These are phyloP conservation scores for Aquilaria malaccensis DNA, from an alignment of 345 rosid species.

Conservation along the genomic window DNA sequence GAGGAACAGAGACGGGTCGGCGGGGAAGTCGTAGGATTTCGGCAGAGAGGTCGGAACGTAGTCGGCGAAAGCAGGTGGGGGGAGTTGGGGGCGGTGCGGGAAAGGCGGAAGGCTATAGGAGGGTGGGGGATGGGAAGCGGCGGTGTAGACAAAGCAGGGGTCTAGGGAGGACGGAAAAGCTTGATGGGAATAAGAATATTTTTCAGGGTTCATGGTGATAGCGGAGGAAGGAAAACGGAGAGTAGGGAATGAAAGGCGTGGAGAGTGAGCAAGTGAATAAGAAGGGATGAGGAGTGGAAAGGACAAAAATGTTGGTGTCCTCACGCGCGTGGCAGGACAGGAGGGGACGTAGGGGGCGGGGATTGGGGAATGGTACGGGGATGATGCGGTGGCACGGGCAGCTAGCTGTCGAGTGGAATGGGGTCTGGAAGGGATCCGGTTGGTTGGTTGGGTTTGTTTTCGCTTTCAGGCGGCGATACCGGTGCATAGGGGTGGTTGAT, in stretches of 20 bases:
- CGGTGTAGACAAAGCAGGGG: no score
- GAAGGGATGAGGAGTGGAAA: no score
- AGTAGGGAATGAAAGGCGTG: neutral
- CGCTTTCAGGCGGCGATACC: no score
- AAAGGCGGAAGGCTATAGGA: no score
- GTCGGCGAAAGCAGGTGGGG: neutral
- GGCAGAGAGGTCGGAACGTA: neutral
- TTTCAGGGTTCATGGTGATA: neutral
- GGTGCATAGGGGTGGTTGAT: no score
- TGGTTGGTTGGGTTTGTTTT: no score
- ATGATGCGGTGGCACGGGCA: slow-evolving; percentile 13
- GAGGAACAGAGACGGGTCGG: neutral
- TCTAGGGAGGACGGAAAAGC: no score
- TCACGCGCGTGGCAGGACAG: neutral
- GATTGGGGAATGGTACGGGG: slow-evolving; percentile 23
- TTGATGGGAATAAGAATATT: neutral
- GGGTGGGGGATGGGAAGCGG: no score
- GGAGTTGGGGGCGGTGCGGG: no score
- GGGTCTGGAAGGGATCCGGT: neutral
- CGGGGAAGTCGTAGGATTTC: neutral
- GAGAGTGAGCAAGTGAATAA: neutral
- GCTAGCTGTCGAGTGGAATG: neutral
- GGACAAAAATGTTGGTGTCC: no score
- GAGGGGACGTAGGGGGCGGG: slow-evolving; percentile 1
- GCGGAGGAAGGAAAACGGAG: neutral